A percentile compares a stretch with the other conserved stretches of the same genome.
Conservation (phyloP, 2,329 filamentous ascomycete genomes). For the Kalmusia sp. region DNA sequence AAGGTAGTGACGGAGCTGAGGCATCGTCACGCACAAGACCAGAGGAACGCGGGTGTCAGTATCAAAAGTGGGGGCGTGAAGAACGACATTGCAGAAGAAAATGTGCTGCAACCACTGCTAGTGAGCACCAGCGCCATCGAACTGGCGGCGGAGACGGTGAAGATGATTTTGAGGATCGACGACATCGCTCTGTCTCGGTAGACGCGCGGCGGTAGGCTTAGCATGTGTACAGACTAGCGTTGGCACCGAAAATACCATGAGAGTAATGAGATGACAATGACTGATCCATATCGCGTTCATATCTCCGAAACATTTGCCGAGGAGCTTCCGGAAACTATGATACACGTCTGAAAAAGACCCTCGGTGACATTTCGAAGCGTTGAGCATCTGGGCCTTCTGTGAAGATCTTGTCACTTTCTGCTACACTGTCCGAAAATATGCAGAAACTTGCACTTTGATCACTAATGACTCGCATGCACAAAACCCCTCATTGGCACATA, state of each 20-base stretch:
- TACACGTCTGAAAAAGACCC: too few relatives aligned
- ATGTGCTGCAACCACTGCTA: constrained; percentile 92
- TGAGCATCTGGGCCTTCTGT: too few relatives aligned
- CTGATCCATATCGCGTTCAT: background rate
- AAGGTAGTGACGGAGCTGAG: constrained; percentile 96
- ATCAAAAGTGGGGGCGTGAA: constrained; percentile 98
- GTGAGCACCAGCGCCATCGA: constrained; percentile 98
- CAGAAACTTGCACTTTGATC: too few relatives aligned
- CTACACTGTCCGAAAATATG: too few relatives aligned
- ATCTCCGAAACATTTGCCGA: background rate
- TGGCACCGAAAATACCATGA: constrained; percentile 14
- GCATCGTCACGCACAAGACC: constrained; percentile 91
- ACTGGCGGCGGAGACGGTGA: constrained; percentile 96
- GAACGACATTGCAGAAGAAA: constrained; percentile 95
- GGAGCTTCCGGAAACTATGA: background rate
- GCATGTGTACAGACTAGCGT: constrained; percentile 8
- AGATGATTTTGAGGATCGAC: constrained; percentile 82
- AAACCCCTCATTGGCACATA: too few relatives aligned
- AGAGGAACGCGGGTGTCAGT: constrained; percentile 95
- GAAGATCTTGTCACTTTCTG: background rate
- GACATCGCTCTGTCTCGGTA: constrained; percentile 64
- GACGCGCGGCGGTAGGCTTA: constrained; percentile 8
- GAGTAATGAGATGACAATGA: constrained; percentile 14
- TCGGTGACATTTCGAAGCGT: too few relatives aligned
- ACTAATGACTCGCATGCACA: too few relatives aligned